Evolutionary conservation across 1,284 basidiomycete species (phyloP).

Genomic region (Ganoderma meredithae): DNA sequence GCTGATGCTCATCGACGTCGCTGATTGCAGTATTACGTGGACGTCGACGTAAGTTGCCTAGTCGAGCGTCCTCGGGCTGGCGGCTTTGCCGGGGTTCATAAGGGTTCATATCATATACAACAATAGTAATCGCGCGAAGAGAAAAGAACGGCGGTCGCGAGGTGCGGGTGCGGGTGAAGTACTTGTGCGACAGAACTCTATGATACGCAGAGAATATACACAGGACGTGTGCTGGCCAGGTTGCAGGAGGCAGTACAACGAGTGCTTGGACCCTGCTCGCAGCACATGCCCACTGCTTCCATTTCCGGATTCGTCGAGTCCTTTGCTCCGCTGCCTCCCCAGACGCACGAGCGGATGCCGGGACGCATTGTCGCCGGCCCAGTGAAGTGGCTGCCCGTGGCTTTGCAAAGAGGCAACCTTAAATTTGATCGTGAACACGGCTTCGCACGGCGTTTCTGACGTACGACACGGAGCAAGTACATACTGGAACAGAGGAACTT

Average conservation of each 20-base stretch:
- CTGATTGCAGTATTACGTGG: not conserved
- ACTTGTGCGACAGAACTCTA: slow-evolving; percentile 6
- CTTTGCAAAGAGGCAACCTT: slow-evolving; percentile 4
- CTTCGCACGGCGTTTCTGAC: not conserved
- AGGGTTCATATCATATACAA: too few species aligned
- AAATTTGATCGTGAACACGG: not conserved
- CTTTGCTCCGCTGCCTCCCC: not conserved
- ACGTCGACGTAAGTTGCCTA: not conserved
- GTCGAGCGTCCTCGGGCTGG: not conserved
- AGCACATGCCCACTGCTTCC: slow-evolving; percentile 6
- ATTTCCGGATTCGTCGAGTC: slow-evolving; percentile 5
- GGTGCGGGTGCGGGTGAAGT: slow-evolving; percentile 3
- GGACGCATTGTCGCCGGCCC: slow-evolving; percentile 2
- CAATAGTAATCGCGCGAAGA: not conserved
- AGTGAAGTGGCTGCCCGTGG: not conserved
- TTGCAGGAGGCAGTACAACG: not conserved
- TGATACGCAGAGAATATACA: not conserved
- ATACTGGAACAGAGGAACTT: too few species aligned
- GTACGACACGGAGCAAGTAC: not conserved
- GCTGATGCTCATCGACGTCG: not conserved
- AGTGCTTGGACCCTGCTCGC: not conserved
- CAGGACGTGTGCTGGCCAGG: not conserved
- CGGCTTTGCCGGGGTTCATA: not conserved
- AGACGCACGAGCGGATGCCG: not conserved
- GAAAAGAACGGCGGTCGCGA: not conserved